Conservation (phyloP, 331 rosid genomes). For the Malus hybrid region DNA sequence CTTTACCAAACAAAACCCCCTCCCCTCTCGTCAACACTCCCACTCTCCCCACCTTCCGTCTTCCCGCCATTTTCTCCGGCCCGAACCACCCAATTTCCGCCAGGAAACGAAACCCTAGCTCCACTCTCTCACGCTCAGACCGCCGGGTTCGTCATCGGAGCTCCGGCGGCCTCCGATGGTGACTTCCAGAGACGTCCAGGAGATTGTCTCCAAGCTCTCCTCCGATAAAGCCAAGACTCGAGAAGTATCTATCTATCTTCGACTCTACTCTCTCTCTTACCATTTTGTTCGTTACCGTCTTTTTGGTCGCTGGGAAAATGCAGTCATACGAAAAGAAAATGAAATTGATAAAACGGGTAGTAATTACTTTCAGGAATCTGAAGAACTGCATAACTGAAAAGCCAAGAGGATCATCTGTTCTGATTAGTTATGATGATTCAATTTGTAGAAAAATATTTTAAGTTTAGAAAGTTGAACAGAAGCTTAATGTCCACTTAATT, state of each 20-base stretch:
- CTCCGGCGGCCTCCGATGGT: slow-evolving; percentile 31
- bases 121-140: neutral
- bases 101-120: neutral
- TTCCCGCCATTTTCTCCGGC: slow-evolving; percentile 10
- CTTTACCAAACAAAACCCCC: neutral
- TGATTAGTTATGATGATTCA: neutral
- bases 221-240: slow-evolving; percentile 84
- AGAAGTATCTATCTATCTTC: slow-evolving; percentile 47
- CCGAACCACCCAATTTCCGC: neutral
- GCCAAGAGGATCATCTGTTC: neutral
- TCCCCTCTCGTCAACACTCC: neutral
- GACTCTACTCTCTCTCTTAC: neutral
- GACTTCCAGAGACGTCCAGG: slow-evolving; percentile 68
- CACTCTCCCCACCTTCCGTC: neutral
- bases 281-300: neutral
- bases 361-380: neutral
- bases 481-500: neutral
- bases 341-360: neutral
- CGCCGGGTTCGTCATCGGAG: neutral
- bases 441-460: neutral
- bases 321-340: neutral
- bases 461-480: neutral
- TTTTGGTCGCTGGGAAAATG: slow-evolving; percentile 2
- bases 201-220: slow-evolving; percentile 67
- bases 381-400: neutral